Conservation (phyloP, 352 stramenopile genomes). For the Globisporangium cylindrosporum region DNA sequence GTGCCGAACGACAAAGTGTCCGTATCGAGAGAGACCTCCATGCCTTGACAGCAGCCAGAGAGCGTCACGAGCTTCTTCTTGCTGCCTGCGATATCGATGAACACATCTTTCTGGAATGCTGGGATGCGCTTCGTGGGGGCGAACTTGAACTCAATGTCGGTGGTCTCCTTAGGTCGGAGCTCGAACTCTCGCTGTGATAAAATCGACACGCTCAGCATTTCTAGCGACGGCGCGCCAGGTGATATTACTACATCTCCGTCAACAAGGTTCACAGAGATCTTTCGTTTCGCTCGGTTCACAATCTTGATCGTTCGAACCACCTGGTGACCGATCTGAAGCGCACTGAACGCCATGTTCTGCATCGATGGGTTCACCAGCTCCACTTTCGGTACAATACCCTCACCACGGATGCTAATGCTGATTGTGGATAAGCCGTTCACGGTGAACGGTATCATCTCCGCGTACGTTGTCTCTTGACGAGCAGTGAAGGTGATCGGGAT, state of each 20-base stretch:
- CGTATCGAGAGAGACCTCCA: conserved; percentile 88
- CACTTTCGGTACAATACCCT: conserved; percentile 75
- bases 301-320: conserved; percentile 70
- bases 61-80: conserved; percentile 77
- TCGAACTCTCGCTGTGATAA: conserved; percentile 58
- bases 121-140: conserved; percentile 57
- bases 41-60: conserved; percentile 85
- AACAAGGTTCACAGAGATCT: conserved; percentile 60
- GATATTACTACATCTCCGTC: conserved; percentile 17
- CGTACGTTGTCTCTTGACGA: conserved; percentile 74
- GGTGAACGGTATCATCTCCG: conserved; percentile 88
- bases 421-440: conserved; percentile 88
- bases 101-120: conserved; percentile 65
- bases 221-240: conserved; percentile 29
- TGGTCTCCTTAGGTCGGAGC: conserved; percentile 75
- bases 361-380: conserved; percentile 89
- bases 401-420: conserved; percentile 65
- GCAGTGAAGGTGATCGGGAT: conserved; percentile 89
- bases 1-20: conserved; percentile 89
- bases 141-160: conserved; percentile 78
- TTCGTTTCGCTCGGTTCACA: conserved; percentile 83
- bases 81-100: conserved; percentile 60
- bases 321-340: conserved; percentile 80
- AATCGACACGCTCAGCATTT: conserved; percentile 54
- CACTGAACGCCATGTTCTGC: conserved; percentile 78